Evolutionary conservation across 2,329 filamentous ascomycete species (phyloP).

Genomic region (Aurifilum marmelostoma): DNA sequence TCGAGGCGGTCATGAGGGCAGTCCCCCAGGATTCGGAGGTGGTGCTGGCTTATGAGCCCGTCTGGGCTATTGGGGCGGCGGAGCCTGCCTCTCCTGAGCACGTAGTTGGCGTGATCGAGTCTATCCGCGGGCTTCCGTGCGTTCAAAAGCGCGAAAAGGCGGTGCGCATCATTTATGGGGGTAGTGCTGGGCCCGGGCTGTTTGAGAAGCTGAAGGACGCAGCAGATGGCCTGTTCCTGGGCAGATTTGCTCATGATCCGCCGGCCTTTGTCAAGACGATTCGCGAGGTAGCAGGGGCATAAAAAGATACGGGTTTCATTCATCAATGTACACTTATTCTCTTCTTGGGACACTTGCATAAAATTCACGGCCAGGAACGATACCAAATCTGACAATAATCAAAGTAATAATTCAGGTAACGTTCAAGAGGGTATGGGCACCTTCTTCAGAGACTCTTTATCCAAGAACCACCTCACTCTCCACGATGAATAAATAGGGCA

Average conservation of each 20-base stretch:
- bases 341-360: no score
- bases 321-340: no score
- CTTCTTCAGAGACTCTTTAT: not conserved
- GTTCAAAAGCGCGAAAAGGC: slow-evolving; percentile 55
- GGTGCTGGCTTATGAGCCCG: slow-evolving; percentile 83
- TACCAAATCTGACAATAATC: no score
- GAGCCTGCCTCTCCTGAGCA: slow-evolving; percentile 73
- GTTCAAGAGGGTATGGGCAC: not conserved
- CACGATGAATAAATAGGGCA: not conserved
- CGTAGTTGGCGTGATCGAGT: slow-evolving; percentile 70
- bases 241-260: slow-evolving; percentile 79
- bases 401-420: no score
- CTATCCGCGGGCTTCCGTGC: slow-evolving; percentile 59
- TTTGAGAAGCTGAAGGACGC: slow-evolving; percentile 69
- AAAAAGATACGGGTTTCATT: no score
- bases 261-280: slow-evolving; percentile 73
- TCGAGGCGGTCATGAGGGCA: slow-evolving; percentile 63
- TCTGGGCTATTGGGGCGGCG: slow-evolving; percentile 82
- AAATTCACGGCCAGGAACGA: no score
- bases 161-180: slow-evolving; percentile 78
- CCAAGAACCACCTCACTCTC: not conserved
- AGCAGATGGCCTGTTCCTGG: slow-evolving; percentile 81
- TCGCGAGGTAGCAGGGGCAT: slow-evolving; percentile 64
- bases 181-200: slow-evolving; percentile 78
- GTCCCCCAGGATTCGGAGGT: slow-evolving; percentile 68